phyloP scores from a whole-genome alignment of 345 rosid genomes.

The Boechera retrofracta region DNA sequence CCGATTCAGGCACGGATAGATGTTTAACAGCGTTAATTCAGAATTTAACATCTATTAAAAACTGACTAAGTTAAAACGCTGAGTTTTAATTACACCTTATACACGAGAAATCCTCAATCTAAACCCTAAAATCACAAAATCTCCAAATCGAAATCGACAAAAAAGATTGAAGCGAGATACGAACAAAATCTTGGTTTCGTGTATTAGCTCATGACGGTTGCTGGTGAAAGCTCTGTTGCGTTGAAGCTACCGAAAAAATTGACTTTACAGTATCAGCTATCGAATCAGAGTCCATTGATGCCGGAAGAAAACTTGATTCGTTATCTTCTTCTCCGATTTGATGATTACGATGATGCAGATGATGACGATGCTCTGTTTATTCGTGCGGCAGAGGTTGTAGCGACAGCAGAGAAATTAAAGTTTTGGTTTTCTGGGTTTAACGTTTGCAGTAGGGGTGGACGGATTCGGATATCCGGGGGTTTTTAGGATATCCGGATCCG shows the following conservation, averaged over 20 bases:
- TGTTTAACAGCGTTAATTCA: too few relatives aligned
- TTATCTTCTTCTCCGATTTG: conserved; percentile 11
- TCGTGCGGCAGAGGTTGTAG: background rate
- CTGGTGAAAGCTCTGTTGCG: conserved; percentile 48
- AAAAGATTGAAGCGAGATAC: conserved; percentile 82
- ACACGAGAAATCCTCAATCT: too few relatives aligned
- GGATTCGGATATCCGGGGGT: too few relatives aligned
- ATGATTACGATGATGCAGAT: too few relatives aligned
- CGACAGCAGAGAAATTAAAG: conserved; percentile 2
- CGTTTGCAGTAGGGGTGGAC: conserved; percentile 3
- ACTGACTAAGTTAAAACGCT: too few relatives aligned
- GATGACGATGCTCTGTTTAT: conserved; percentile 38
- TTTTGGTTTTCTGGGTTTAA: conserved; percentile 34
- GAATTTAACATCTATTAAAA: too few relatives aligned
- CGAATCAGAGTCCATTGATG: conserved; percentile 70
- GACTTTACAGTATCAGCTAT: conserved; percentile 85
- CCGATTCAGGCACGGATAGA: too few relatives aligned
- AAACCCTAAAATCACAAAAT: too few relatives aligned
- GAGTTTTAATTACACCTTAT: too few relatives aligned
- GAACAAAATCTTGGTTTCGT: conserved; percentile 79
- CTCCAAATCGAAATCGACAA: too few relatives aligned
- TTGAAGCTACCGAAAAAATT: conserved; percentile 69
- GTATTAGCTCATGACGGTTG: conserved; percentile 61
- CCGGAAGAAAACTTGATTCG: conserved; percentile 60
- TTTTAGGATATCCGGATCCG: too few relatives aligned